Evolutionary conservation across 768 basidiomycete species (phyloP).

Genomic region (Mycena kentingensis): DNA sequence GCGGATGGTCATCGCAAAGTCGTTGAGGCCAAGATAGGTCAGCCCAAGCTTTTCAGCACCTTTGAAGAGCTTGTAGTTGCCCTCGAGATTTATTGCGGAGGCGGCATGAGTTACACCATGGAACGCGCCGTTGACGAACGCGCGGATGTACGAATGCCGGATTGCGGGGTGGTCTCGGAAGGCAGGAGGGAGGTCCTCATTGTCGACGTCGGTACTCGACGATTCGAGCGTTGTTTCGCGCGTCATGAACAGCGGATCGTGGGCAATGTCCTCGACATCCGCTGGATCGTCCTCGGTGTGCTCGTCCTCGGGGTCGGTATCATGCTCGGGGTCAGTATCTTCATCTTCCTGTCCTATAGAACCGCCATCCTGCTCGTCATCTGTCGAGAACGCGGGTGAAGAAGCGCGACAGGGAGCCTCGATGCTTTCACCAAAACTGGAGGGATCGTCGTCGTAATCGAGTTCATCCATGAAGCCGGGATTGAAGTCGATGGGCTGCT

Average conservation of each 20-base stretch:
- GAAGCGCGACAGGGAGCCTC: no score
- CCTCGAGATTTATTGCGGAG: slow-evolving; percentile 8
- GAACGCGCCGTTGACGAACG: slow-evolving; percentile 23
- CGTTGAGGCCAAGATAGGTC: slow-evolving; percentile 15
- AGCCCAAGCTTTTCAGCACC: neutral
- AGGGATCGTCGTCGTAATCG: no score
- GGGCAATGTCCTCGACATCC: neutral
- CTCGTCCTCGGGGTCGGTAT: no score
- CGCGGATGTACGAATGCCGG: slow-evolving; percentile 26
- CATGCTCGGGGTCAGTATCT: no score
- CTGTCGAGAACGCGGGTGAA: no score
- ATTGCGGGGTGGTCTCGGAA: slow-evolving; percentile 29
- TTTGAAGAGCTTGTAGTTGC: neutral
- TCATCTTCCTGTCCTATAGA: no score
- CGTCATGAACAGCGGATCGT: slow-evolving; percentile 2
- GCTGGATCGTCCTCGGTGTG: neutral
- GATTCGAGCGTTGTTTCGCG: neutral
- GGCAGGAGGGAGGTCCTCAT: slow-evolving; percentile 18
- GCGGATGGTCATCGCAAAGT: slow-evolving; percentile 22
- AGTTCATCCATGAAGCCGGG: no score
- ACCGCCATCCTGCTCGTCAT: no score
- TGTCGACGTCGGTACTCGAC: neutral
- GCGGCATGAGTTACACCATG: slow-evolving; percentile 20
- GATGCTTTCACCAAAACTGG: no score
- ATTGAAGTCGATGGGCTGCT: no score